These are phyloP conservation scores for Wickerhamomyces subpelliculosus DNA, from an alignment of 805 yeast species.

Conservation along the genomic window DNA sequence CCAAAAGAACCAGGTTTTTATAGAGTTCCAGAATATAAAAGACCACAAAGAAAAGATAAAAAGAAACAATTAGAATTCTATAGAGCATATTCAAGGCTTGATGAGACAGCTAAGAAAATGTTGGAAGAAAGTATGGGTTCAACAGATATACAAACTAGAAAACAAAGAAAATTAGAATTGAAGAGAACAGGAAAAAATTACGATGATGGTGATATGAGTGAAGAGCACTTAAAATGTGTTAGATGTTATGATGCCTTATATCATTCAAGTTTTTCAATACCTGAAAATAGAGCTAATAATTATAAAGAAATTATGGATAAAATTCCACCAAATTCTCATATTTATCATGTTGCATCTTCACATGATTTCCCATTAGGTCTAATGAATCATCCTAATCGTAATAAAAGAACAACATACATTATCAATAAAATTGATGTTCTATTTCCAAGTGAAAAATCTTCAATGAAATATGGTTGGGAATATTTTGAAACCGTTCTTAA, in stretches of 20 bases:
- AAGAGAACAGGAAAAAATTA: constrained; percentile 1
- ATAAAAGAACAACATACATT: constrained; percentile 21
- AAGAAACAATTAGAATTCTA: not conserved
- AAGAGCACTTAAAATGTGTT: constrained; percentile 42
- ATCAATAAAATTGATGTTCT: constrained; percentile 39
- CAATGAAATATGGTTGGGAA: constrained; percentile 22
- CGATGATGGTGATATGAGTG: constrained; percentile 2
- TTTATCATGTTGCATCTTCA: constrained; percentile 59
- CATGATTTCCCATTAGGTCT: constrained; percentile 60
- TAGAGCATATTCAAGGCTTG: not conserved
- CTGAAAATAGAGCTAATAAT: constrained; percentile 27
- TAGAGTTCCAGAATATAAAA: not conserved
- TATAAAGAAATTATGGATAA: constrained; percentile 23
- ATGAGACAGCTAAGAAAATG: not conserved
- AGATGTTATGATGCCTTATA: constrained; percentile 50
- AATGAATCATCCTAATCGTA: constrained; percentile 7
- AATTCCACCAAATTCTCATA: constrained; percentile 36
- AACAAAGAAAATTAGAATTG: constrained; percentile 3
- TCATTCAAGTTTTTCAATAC: constrained; percentile 31
- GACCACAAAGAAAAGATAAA: not conserved
- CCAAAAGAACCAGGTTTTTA: not conserved
- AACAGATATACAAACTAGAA: no score
- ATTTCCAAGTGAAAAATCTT: constrained; percentile 25
- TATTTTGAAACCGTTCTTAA: constrained; percentile 26
- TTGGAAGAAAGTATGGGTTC: constrained; percentile 2